Evolutionary conservation across 495 filamentous ascomycete genomes (phyloP), one percentile per base, ranked within the genome.

Genomic region (Paragyromitra xinjiangensis): DNA sequence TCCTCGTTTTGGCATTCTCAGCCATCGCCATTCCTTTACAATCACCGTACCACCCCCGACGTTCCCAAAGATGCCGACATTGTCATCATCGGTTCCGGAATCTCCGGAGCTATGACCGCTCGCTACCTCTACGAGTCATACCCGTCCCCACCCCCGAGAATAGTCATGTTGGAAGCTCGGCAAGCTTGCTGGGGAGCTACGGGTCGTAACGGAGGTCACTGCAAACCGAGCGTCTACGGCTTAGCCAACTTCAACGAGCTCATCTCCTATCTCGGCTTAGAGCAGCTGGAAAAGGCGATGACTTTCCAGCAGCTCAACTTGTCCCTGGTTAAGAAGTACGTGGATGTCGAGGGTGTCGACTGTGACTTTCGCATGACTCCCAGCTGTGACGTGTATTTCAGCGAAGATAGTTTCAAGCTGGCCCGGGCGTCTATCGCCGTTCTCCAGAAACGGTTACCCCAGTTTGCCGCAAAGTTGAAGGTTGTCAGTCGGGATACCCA

Each of bases 161-260:
- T 94, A 0, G 86, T 93, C 0, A 90, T 95, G 86, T 85, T 97
- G 1, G 93, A 97, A 83, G 92, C 93, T 5, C 86, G 93, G 63
- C 90, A 92, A 83, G 89, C 90, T 8, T 94, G 92, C 81, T 93
- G 87, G 85, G 93, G 93, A 16, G 93, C 93, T 19, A 95, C 93
- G 0, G 93, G 93, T 0, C 85, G 93, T 85, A 94, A 94, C 81
- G 92, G 92, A 59, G 92, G 92, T 6, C 91, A 94, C 79, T 92
- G 91, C 82, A 90, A 92, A 66, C 90, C 92, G 6, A 79, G 87
- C 0, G 80, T 92, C 58, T 91, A 90, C 83, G 80, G 83, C 0
- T 45, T 75, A 1, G 39, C 58, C 40, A 48, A n/a, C n/a, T 53
- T 78, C 34, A 22, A 40, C n/a, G 65, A 73, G 82, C 83, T 51